Conservation (phyloP, 2,329 filamentous ascomycete species). For the Neonectria sp. region DNA sequence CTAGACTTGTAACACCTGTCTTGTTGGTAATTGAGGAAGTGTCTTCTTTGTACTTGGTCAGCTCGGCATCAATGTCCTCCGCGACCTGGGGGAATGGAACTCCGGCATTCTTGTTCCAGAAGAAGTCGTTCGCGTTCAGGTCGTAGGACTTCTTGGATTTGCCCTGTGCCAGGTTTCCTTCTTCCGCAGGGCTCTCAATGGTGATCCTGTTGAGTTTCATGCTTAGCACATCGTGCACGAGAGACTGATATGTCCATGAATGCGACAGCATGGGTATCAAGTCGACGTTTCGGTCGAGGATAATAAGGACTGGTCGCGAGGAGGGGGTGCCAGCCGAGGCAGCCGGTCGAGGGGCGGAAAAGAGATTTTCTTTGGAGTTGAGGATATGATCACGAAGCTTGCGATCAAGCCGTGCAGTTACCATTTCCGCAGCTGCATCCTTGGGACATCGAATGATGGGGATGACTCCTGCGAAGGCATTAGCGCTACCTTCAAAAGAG, state of each 20-base stretch:
- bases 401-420: conserved; percentile 92
- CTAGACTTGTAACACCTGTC: conserved; percentile 91
- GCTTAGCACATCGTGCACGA: conserved; percentile 77
- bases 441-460: conserved; percentile 97
- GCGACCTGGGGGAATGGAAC: conserved; percentile 96
- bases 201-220: conserved; percentile 90
- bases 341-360: conserved; percentile 78
- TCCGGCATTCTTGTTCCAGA: conserved; percentile 94
- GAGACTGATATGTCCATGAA: conserved; percentile 85
- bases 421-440: conserved; percentile 92
- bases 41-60: conserved; percentile 96
- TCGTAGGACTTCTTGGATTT: conserved; percentile 92
- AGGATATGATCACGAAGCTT: conserved; percentile 97
- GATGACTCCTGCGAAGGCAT: conserved; percentile 76
- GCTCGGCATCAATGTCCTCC: conserved; percentile 94
- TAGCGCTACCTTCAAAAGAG: conserved; percentile 12
- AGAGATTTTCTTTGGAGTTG: conserved; percentile 98
- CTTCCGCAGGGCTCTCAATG: conserved; percentile 86
- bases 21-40: conserved; percentile 95
- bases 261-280: conserved; percentile 99
- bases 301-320: conserved; percentile 89
- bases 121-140: conserved; percentile 91
- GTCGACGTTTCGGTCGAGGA: conserved; percentile 96
- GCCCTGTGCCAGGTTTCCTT: conserved; percentile 80
- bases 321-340: conserved; percentile 72